Conservation (phyloP, 805 yeast genomes). For the Myxozyma melibiosi region DNA sequence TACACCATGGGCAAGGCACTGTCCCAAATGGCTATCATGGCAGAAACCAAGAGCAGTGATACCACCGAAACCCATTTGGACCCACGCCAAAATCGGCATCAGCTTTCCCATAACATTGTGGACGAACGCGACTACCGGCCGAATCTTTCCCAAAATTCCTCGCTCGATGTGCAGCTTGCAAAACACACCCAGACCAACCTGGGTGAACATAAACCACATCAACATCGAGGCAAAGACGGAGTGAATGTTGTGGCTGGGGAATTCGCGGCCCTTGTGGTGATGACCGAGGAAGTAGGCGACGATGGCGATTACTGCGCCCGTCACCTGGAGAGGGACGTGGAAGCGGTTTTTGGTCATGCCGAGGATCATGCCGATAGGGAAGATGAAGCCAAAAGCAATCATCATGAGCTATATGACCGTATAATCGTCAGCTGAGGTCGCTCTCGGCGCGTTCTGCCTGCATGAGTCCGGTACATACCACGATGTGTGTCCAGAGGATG, state of each 20-base stretch:
- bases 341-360: constrained; percentile 45
- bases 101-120: constrained; percentile 43
- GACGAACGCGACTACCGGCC: constrained; percentile 37
- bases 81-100: constrained; percentile 63
- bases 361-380: constrained; percentile 47
- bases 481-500: constrained; percentile 41
- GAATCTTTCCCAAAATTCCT: constrained; percentile 43
- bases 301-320: constrained; percentile 43
- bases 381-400: constrained; percentile 45
- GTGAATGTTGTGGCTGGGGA: constrained; percentile 42
- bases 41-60: constrained; percentile 87
- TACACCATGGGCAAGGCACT: constrained; percentile 89
- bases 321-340: constrained; percentile 44
- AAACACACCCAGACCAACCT: constrained; percentile 43
- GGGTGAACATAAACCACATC: constrained; percentile 39
- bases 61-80: constrained; percentile 77
- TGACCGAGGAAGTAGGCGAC: constrained; percentile 48
- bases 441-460: too few relatives aligned
- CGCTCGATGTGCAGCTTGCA: constrained; percentile 44
- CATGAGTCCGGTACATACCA: too few relatives aligned
- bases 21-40: constrained; percentile 81
- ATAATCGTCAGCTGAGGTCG: too few relatives aligned
- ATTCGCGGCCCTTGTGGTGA: constrained; percentile 44
- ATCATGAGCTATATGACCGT: constrained; percentile 41
- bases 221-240: constrained; percentile 44